Base-by-base conservation (phyloP, 2,329 filamentous ascomycete species). In the Trichoderma atrobrunneum region DNA sequence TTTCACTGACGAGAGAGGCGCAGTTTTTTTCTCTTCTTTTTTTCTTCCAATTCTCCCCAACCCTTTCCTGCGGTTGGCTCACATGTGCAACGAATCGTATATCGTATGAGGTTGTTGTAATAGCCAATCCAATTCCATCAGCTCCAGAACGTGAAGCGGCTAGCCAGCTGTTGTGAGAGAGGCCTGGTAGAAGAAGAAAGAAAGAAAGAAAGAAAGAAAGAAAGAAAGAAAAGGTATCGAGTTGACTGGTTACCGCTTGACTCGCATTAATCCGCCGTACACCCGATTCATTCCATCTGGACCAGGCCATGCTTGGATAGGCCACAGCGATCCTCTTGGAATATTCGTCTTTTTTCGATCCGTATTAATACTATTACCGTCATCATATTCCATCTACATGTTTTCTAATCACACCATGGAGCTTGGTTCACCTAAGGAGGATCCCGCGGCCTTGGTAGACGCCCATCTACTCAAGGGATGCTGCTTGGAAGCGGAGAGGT, bases 401-500 rank as follows among this genome's bases (percentile, higher is more conserved):
- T 64, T 18, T 30, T 63, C 36, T 30, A 57, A 43, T 39, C 59
- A 18, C 54, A 62, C 32, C 63, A 75, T 75, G 70, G 75, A 74
- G 65, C 51, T 73, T 34, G 67, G 66, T 59, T 71, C 71, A 24
- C 70, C 62, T 63, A 73, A 74, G 72, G 73, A 75, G 76, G 79
- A 78, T 56, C 74, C 74, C 64, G 75, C 74, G 43, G 73, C 75
- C 51, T 76, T 77, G 18, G 74, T 78, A 62, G 81, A 81, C 66
- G 73, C 78, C 24, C 79, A 83, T 24, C 80, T 89, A 26, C 81
- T 89, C 43, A 80, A 83, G 72, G 86, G 87, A 39, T 90, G 88
- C 77, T 88, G 83, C 75, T 77, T 81, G 68, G 88, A 90, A 79
- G 87, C 88, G 28, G 82, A 87, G 70, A 82, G 85, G 73, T 86